Percentiles rank a stretch among this genome's conserved stretches.
phyloP scores from a whole-genome alignment of 768 basidiomycete genomes.

The Xerocomus brunneocitrinus region DNA sequence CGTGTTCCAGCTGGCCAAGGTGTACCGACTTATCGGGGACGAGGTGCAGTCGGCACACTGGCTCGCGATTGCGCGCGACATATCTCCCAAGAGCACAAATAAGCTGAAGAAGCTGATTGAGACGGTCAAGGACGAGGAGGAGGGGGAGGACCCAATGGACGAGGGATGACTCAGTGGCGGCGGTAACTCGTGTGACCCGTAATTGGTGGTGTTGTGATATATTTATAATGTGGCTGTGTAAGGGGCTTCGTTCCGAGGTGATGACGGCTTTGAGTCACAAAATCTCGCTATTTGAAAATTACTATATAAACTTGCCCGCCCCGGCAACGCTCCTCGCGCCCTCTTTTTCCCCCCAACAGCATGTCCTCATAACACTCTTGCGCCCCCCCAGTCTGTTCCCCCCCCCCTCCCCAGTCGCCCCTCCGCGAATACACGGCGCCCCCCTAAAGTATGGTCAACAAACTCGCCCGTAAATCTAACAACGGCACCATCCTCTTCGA shows the following conservation, averaged over 20 bases:
- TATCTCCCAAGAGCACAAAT: slow-evolving; percentile 84
- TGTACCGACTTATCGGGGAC: slow-evolving; percentile 79
- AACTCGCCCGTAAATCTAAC: slow-evolving; percentile 73
- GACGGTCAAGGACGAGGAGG: slow-evolving; percentile 57
- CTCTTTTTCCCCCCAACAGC: slow-evolving; percentile 28
- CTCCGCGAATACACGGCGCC: slow-evolving; percentile 24
- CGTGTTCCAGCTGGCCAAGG: slow-evolving; percentile 91
- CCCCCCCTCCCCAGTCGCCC: slow-evolving; percentile 15
- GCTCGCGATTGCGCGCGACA: slow-evolving; percentile 88
- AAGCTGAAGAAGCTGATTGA: slow-evolving; percentile 80
- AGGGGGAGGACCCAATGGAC: slow-evolving; percentile 66
- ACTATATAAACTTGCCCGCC: slow-evolving; percentile 43
- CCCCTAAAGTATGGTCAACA: slow-evolving; percentile 70
- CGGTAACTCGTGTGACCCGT: slow-evolving; percentile 22
- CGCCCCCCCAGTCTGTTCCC: slow-evolving; percentile 4
- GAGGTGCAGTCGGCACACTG: slow-evolving; percentile 74
- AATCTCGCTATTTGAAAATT: slow-evolving; percentile 28
- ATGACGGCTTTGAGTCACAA: slow-evolving; percentile 32
- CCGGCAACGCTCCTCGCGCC: slow-evolving; percentile 21
- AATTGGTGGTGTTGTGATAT: slow-evolving; percentile 18
- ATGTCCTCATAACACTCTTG: slow-evolving; percentile 35
- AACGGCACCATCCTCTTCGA: slow-evolving; percentile 86
- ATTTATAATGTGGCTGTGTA: slow-evolving; percentile 23
- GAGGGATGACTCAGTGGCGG: slow-evolving; percentile 46
- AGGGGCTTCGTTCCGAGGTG: slow-evolving; percentile 30